Conservation (phyloP, 2,329 filamentous ascomycete genomes). For the Bipolaris cookei region DNA sequence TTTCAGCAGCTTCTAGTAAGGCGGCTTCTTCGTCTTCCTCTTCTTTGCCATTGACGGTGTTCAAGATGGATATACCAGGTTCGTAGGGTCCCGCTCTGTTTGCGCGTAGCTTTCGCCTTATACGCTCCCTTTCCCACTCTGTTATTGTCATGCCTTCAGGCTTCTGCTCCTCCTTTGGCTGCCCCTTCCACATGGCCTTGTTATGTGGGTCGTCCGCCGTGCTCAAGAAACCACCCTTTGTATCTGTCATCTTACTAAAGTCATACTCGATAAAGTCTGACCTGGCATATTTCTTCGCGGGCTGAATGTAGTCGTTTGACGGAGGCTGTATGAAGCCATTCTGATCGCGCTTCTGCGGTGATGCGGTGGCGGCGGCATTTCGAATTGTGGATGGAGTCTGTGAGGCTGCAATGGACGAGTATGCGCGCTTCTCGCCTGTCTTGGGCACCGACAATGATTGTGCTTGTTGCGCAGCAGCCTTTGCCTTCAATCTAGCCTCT, state of each 20-base stretch:
- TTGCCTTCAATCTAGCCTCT: constrained; percentile 84
- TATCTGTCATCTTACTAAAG: constrained; percentile 97
- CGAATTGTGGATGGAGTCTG: constrained; percentile 62
- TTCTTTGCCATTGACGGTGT: constrained; percentile 53
- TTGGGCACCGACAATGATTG: constrained; percentile 38
- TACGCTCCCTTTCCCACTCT: constrained; percentile 87
- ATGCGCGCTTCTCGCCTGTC: constrained; percentile 73
- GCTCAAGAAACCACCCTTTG: constrained; percentile 93
- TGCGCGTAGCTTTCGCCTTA: constrained; percentile 73
- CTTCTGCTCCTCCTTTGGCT: constrained; percentile 63
- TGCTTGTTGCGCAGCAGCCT: constrained; percentile 70
- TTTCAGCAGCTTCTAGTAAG: constrained; percentile 48
- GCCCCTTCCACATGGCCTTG: constrained; percentile 64
- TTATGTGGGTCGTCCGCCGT: constrained; percentile 90
- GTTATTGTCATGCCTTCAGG: constrained; percentile 87
- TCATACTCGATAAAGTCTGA: constrained; percentile 88
- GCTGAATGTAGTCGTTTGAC: constrained; percentile 65
- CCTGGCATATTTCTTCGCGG: constrained; percentile 86
- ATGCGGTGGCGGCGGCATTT: constrained; percentile 67
- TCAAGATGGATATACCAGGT: constrained; percentile 78
- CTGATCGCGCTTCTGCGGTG: constrained; percentile 45
- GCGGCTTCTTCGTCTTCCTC: constrained; percentile 39
- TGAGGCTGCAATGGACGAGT: constrained; percentile 66
- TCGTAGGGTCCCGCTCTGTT: constrained; percentile 84
- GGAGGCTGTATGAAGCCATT: constrained; percentile 45